Percentiles rank a stretch among this genome's conserved stretches.
phyloP scores from a whole-genome alignment of 129 eudicot genomes.

The Lactuca sativa region DNA sequence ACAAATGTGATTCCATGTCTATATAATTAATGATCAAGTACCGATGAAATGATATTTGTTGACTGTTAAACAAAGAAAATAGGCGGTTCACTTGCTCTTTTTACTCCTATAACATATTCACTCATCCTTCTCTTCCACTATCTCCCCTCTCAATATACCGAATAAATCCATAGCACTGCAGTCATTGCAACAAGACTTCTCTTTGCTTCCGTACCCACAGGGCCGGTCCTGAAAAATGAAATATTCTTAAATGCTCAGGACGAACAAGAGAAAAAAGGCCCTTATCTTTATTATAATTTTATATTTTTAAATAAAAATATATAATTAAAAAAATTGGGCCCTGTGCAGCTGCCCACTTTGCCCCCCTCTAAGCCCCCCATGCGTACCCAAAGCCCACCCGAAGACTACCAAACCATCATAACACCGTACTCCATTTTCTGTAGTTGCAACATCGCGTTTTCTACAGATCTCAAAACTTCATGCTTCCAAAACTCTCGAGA shows the following conservation, averaged over 20 bases:
- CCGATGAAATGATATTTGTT: background rate
- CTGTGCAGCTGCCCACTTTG: no score
- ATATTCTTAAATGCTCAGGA: no score
- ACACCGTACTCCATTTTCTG: slow-evolving; percentile 32
- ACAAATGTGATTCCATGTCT: no score
- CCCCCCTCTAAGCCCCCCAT: no score
- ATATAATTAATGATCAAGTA: no score
- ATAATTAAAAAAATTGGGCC: no score
- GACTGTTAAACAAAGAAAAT: background rate
- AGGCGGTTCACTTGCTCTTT: background rate
- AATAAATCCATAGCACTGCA: background rate
- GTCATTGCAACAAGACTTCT: slow-evolving; percentile 33
- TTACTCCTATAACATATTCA: slow-evolving; percentile 21
- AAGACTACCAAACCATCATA: slow-evolving; percentile 19
- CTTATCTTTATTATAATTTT: no score
- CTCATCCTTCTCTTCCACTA: background rate
- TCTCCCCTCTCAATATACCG: background rate
- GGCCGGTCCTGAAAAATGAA: no score
- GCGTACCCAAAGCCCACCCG: slow-evolving; percentile 21
- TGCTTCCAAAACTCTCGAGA: slow-evolving; percentile 14
- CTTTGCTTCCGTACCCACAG: no score
- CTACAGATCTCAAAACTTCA: slow-evolving; percentile 17
- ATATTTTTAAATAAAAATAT: no score
- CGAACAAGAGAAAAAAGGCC: no score
- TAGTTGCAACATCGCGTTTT: slow-evolving; percentile 16